Base-by-base conservation (phyloP, 2,329 filamentous ascomycete genomes). In the Ilyonectria sp. region DNA sequence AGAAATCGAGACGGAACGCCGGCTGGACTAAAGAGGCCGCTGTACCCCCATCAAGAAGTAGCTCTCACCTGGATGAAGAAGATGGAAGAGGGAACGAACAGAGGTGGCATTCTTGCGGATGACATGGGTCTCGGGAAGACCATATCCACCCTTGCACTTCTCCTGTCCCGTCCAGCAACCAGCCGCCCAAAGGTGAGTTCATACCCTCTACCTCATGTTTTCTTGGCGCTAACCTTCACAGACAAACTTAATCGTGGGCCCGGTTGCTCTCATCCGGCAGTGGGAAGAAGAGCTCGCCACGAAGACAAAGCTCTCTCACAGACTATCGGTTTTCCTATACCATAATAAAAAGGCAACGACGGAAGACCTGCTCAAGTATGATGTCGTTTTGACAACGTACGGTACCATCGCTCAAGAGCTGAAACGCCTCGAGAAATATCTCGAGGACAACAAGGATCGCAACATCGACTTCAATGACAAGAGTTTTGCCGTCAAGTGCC, bases 71-170 rank as follows among this genome's bases (percentile, higher is more conserved):
- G 94, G 95, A 90, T 97, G 87, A 86, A 91, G 53, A 86, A 90
- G n/a, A 94, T 93, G 78, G 94, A 97, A 78, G 87, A 86, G 19
- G 90, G 93, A 9, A 86, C 91, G 60, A 94, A 92, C 75, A 94
- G 92, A 74, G 94, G 95, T n/a, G 95, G 94, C 44, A 95, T 97
- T 62, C 85, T 97, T 17, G 94, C 94, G 2, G 95, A 98, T 78
- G 94, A 97, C 75, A 98, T 97, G 95, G 94, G 94, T 3, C 81
- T 97, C 10, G 94, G 94, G 19, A 97, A 97, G 82, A 97, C 95
- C 0, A 91, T 97, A 26, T 94, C 95, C 68, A 91, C 93, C 6
- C 84, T 98, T 23, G 89, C 94, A 4, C 86, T 97, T 49, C 92
- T 97, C 72, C 84, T 94, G 13, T 87, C 89, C 6, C 87, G 90